Base-by-base conservation (phyloP, 2,329 filamentous ascomycete species). In the Xylaria sp. region DNA sequence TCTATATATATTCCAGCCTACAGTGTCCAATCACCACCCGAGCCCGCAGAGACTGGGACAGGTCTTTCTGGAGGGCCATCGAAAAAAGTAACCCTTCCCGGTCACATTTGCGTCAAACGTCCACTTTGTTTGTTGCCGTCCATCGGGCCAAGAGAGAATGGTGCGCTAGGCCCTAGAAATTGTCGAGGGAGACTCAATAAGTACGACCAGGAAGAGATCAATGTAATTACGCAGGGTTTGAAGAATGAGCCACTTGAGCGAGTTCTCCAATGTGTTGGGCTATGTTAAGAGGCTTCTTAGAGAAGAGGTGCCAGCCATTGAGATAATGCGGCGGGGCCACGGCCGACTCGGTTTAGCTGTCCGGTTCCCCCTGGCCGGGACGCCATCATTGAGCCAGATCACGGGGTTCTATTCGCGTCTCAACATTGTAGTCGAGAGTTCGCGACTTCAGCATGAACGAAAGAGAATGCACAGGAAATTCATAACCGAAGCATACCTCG, bases 381-480 rank as follows among this genome's bases (percentile, higher is more conserved):
- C 67, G 31, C 65, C 68, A 22, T 61, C 68, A 33, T 65, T 63
- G 3, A 38, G 38, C 29, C 42, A 63, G 6, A 61, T 73, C 17
- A 57, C 51, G 7, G 20, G 31, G 7, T 73, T 73, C 39, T 73
- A 74, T 42, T 13, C 51, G 38, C 22, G 55, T 15, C 58, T 64
- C 13, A 38, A 63, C 13, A 10, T 22, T 2, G 65, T 71, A 33
- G 70, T 73, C 27, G 59, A 71, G 27, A 36, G n/a, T 17, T 72
- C 72, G 15, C 63, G 50, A 25, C 54, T 74, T 10, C 44, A 57
- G 4, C 58, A 45, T 4, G 58, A 61, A 33, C 68, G 73, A 9
- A 72, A 72, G 49, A 29, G 44, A 15, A 36, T 68, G 2, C 72
- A 71, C 13, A 64, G 29, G 20, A 61, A 58, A 29, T 74, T 73